Percentiles rank a stretch among this genome's conserved stretches.
phyloP scores from a whole-genome alignment of 768 basidiomycete genomes.

The Pleurotus giganteus region DNA sequence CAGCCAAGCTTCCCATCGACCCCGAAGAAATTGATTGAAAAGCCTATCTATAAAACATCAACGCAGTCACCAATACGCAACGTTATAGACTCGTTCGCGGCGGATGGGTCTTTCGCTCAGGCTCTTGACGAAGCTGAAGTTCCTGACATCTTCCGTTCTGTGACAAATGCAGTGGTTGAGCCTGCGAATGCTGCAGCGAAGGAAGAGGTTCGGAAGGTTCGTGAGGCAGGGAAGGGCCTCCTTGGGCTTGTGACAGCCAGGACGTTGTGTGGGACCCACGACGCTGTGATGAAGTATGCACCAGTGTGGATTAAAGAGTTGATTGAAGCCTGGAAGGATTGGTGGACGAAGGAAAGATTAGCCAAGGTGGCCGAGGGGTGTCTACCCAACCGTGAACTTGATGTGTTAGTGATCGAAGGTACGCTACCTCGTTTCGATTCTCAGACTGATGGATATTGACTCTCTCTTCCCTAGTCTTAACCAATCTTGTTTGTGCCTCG shows the following conservation, averaged over 20 bases:
- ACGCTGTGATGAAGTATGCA: constrained; percentile 17
- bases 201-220: constrained; percentile 1
- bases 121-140: constrained; percentile 45
- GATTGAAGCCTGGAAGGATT: constrained; percentile 28
- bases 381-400: constrained; percentile 61
- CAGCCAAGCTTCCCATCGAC: constrained; percentile 27
- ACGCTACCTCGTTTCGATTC: constrained; percentile 13
- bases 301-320: constrained; percentile 30
- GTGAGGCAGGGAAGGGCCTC: constrained; percentile 1
- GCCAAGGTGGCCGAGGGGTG: constrained; percentile 51
- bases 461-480: constrained; percentile 46
- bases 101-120: constrained; percentile 55
- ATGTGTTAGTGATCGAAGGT: constrained; percentile 65
- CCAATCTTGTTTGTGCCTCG: constrained; percentile 67
- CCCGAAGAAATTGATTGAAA: constrained; percentile 38
- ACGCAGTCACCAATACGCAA: constrained; percentile 49
- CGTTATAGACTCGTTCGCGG: constrained; percentile 55
- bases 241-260: not conserved
- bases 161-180: constrained; percentile 5
- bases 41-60: constrained; percentile 43
- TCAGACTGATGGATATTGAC: constrained; percentile 1
- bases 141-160: constrained; percentile 36
- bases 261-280: not conserved
- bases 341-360: constrained; percentile 60
- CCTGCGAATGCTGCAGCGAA: constrained; percentile 3